Conservation (phyloP, 805 yeast species). For the Ogataea methanolica region DNA sequence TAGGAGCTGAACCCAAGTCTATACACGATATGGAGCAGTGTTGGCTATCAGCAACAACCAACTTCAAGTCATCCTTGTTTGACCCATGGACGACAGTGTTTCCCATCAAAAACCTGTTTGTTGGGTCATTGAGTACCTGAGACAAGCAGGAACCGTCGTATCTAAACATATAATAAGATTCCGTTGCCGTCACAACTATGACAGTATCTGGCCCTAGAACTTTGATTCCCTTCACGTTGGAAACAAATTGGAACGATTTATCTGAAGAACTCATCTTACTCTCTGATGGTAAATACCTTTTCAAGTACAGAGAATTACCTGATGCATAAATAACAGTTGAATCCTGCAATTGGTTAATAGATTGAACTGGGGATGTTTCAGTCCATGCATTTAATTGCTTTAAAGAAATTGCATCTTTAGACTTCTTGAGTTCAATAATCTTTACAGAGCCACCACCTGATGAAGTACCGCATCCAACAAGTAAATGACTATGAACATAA, state of each 20-base stretch:
- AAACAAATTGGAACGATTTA: slow-evolving; percentile 7
- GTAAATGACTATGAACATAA: slow-evolving; percentile 22
- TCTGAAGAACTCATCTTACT: slow-evolving; percentile 20
- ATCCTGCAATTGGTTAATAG: slow-evolving; percentile 21
- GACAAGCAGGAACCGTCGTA: slow-evolving; percentile 13
- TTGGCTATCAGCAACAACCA: slow-evolving; percentile 18
- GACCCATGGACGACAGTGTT: slow-evolving; percentile 14
- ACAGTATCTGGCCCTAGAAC: slow-evolving; percentile 14
- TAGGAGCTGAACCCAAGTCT: slow-evolving; percentile 1
- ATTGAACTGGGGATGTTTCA: slow-evolving; percentile 17
- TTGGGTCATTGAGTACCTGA: slow-evolving; percentile 13
- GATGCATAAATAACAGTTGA: slow-evolving; percentile 21
- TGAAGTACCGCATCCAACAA: slow-evolving; percentile 29
- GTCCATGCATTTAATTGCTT: slow-evolving; percentile 15
- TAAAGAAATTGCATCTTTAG: slow-evolving; percentile 9
- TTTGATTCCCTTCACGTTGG: slow-evolving; percentile 20
- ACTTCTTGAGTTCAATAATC: slow-evolving; percentile 24
- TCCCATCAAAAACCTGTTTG: slow-evolving; percentile 19
- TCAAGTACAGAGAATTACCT: slow-evolving; percentile 11
- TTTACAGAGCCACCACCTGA: slow-evolving; percentile 22
- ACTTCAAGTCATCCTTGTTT: slow-evolving; percentile 2
- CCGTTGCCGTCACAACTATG: slow-evolving; percentile 26
- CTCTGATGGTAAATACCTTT: slow-evolving; percentile 14
- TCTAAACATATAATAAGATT: slow-evolving; percentile 21
- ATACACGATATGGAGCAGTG: slow-evolving; percentile 14